These are phyloP conservation scores for Didymella pinodella DNA, from an alignment of 2,329 filamentous ascomycete genomes.

Conservation along the genomic window DNA sequence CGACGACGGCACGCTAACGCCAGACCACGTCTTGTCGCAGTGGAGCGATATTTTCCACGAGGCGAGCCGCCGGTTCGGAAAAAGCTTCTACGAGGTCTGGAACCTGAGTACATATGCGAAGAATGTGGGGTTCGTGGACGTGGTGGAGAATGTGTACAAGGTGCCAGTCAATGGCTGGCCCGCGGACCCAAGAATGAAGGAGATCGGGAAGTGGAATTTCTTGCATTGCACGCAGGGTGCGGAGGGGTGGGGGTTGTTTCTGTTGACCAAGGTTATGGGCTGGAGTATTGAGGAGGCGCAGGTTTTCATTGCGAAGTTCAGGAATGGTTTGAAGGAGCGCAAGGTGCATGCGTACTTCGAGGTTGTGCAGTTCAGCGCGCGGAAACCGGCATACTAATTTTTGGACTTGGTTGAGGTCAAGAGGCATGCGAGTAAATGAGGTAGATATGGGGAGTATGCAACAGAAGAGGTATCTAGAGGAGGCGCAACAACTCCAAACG, in stretches of 20 bases:
- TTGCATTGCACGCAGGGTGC: constrained; percentile 40
- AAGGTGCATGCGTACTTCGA: constrained; percentile 46
- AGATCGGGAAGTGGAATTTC: constrained; percentile 45
- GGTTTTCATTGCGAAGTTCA: constrained; percentile 50
- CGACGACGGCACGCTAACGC: constrained; percentile 49
- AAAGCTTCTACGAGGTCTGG: constrained; percentile 40
- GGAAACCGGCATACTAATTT: constrained; percentile 8
- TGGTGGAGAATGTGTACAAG: constrained; percentile 40
- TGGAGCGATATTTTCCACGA: constrained; percentile 41
- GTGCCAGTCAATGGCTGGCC: constrained; percentile 43
- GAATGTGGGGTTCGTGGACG: constrained; percentile 38
- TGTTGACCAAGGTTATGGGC: constrained; percentile 40
- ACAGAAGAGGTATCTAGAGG: constrained; percentile 19
- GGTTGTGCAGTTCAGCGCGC: constrained; percentile 25
- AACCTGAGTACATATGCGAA: constrained; percentile 38
- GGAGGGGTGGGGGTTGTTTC: constrained; percentile 40
- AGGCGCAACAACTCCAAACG: constrained; percentile 1
- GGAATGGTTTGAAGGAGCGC: constrained; percentile 42
- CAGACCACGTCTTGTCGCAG: constrained; percentile 40
- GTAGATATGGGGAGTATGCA: neutral
- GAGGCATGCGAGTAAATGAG: neutral
- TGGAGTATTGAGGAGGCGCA: constrained; percentile 55
- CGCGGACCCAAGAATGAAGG: constrained; percentile 41
- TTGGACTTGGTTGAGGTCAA: neutral
- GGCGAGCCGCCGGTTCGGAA: constrained; percentile 32